Evolutionary conservation across 2,329 filamentous ascomycete species (phyloP).

Genomic region (Fusarium poae): DNA sequence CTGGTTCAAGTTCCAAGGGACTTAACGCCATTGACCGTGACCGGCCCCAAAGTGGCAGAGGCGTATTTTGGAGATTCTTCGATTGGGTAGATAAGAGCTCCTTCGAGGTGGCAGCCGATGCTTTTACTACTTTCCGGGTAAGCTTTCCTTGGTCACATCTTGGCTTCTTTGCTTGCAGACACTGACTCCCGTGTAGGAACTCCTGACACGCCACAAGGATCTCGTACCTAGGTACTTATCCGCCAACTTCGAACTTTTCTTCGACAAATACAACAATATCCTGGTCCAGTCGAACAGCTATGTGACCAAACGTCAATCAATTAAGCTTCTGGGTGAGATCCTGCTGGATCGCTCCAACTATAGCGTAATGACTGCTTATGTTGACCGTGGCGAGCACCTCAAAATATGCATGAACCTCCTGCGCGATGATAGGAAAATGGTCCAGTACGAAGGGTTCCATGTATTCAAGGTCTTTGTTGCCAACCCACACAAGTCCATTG

Average conservation of each 20-base stretch:
- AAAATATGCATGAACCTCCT: slow-evolving; percentile 99
- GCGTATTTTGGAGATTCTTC: slow-evolving; percentile 97
- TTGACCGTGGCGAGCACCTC: slow-evolving; percentile 93
- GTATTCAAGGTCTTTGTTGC: slow-evolving; percentile 99
- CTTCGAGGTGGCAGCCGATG: slow-evolving; percentile 97
- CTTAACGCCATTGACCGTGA: slow-evolving; percentile 83
- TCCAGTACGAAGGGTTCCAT: slow-evolving; percentile 98
- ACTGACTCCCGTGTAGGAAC: slow-evolving; percentile 71
- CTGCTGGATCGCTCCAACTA: slow-evolving; percentile 96
- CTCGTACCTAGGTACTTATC: slow-evolving; percentile 89
- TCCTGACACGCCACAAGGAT: slow-evolving; percentile 93
- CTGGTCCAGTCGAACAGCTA: slow-evolving; percentile 95
- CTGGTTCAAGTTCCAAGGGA: slow-evolving; percentile 79
- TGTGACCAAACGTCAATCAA: slow-evolving; percentile 97
- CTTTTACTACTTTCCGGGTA: slow-evolving; percentile 96
- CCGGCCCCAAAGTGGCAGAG: slow-evolving; percentile 79
- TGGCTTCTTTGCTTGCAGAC: background rate
- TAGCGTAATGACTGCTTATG: slow-evolving; percentile 97
- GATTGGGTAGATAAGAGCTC: slow-evolving; percentile 96
- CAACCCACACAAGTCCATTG: slow-evolving; percentile 97
- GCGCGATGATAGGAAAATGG: slow-evolving; percentile 96
- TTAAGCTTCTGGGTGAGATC: slow-evolving; percentile 96
- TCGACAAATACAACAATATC: slow-evolving; percentile 87
- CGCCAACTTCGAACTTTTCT: slow-evolving; percentile 94
- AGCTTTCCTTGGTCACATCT: slow-evolving; percentile 45